These are phyloP conservation scores for Schizochytrium sp. DNA, from an alignment of 108 stramenopile species.

Conservation along the genomic window DNA sequence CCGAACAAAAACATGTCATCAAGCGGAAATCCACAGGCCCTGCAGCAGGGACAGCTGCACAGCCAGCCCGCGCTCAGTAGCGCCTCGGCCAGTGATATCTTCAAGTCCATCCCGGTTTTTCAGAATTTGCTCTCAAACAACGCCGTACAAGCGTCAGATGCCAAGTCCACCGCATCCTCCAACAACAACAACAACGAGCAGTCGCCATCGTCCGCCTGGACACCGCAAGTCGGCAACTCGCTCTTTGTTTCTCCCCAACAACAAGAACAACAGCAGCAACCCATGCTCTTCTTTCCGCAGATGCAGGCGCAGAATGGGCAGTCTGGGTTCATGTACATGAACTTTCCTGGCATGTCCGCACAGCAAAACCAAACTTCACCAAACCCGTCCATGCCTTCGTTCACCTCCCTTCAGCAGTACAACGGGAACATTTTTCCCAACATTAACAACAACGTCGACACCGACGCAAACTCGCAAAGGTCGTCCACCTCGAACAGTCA, in stretches of 20 bases:
- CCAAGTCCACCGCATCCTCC: background rate
- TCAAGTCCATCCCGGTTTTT: too few relatives aligned
- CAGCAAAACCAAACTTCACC: background rate
- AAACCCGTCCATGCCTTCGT: background rate
- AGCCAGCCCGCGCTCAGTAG: too few relatives aligned
- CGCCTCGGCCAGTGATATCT: too few relatives aligned
- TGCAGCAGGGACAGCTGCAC: too few relatives aligned
- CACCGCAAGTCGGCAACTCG: background rate
- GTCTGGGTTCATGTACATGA: background rate
- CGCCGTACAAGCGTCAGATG: background rate
- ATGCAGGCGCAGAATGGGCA: background rate
- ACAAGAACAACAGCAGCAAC: background rate
- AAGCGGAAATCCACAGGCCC: too few relatives aligned
- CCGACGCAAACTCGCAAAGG: background rate
- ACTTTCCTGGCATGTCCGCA: background rate
- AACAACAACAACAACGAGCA: background rate
- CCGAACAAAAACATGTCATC: too few relatives aligned
- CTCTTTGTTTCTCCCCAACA: background rate
- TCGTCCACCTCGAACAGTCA: background rate
- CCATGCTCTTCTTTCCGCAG: background rate
- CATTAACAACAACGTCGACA: background rate
- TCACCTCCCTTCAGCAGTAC: background rate
- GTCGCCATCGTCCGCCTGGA: background rate
- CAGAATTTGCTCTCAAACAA: too few relatives aligned
- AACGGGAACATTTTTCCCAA: background rate